Conservation (phyloP, 805 yeast species). For the Starmerella geochares region DNA sequence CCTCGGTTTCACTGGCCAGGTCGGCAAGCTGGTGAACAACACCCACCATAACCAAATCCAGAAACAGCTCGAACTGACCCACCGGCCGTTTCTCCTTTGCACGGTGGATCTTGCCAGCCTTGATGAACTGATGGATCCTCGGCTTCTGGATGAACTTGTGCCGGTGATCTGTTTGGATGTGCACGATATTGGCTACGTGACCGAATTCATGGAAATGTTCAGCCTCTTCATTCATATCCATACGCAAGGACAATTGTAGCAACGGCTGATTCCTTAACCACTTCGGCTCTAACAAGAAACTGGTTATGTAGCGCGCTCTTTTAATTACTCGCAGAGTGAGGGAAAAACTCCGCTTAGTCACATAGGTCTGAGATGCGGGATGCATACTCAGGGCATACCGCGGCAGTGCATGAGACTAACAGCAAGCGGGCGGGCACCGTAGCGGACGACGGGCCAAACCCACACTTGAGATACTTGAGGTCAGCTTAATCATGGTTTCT, state of each 20-base stretch:
- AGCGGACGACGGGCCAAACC: too few relatives aligned
- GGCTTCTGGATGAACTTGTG: conserved; percentile 9
- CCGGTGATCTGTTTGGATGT: background rate
- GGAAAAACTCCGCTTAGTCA: background rate
- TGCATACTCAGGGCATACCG: background rate
- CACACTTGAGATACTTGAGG: too few relatives aligned
- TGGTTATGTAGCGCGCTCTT: too few relatives aligned
- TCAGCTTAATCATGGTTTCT: too few relatives aligned
- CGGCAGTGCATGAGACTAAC: background rate
- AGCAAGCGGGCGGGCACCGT: background rate
- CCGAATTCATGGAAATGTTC: conserved; percentile 12
- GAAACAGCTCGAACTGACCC: conserved; percentile 14
- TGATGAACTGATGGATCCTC: conserved; percentile 9
- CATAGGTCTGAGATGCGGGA: background rate
- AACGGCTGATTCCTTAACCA: too few relatives aligned
- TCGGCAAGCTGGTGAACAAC: conserved; percentile 14
- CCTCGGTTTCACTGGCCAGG: conserved; percentile 5
- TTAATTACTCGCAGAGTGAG: background rate
- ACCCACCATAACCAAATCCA: conserved; percentile 14
- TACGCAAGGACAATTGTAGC: too few relatives aligned
- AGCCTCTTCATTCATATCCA: background rate
- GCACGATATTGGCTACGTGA: conserved; percentile 8
- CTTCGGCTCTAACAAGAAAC: too few relatives aligned
- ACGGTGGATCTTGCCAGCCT: conserved; percentile 7
- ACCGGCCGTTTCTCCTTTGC: conserved; percentile 1